phyloP scores from a whole-genome alignment of 176 grass and related monocot species.

The Paspalum vaginatum region DNA sequence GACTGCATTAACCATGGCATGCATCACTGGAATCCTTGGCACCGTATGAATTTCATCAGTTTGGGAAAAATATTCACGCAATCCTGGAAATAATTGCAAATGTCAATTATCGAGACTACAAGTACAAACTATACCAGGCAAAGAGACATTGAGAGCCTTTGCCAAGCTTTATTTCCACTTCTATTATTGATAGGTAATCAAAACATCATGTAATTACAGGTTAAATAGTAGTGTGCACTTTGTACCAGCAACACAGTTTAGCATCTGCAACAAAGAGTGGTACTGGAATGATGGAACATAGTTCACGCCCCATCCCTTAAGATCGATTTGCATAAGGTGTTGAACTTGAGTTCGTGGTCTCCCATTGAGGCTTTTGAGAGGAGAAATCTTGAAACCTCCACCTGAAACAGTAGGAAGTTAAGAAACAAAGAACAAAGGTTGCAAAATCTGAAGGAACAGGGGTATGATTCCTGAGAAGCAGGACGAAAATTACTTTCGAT shows the following conservation, averaged over 20 bases:
- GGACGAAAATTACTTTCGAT: slow-evolving; percentile 80
- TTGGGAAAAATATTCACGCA: slow-evolving; percentile 93
- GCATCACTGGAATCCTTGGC: slow-evolving; percentile 82
- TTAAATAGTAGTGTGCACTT: slow-evolving; percentile 38
- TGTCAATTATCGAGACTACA: background rate
- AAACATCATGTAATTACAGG: slow-evolving; percentile 26
- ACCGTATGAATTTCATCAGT: slow-evolving; percentile 70
- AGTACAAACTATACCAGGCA: background rate
- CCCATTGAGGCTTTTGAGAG: slow-evolving; percentile 73
- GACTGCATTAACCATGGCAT: slow-evolving; percentile 48
- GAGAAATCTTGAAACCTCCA: slow-evolving; percentile 98
- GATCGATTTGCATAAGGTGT: slow-evolving; percentile 98
- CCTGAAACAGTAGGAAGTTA: slow-evolving; percentile 53
- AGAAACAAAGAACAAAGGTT: slow-evolving; percentile 22
- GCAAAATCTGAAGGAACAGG: slow-evolving; percentile 11
- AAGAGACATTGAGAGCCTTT: slow-evolving; percentile 2
- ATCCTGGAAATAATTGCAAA: slow-evolving; percentile 61
- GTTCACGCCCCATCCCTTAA: slow-evolving; percentile 85
- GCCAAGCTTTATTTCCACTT: background rate
- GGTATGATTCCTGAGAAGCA: slow-evolving; percentile 6
- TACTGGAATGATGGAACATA: slow-evolving; percentile 92
- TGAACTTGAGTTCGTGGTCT: slow-evolving; percentile 86
- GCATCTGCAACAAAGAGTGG: slow-evolving; percentile 95
- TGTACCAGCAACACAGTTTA: slow-evolving; percentile 95
- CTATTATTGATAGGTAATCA: slow-evolving; percentile 1